Base-by-base conservation (phyloP, 2,329 filamentous ascomycete species). In the Aspergillus hiratsukae region DNA sequence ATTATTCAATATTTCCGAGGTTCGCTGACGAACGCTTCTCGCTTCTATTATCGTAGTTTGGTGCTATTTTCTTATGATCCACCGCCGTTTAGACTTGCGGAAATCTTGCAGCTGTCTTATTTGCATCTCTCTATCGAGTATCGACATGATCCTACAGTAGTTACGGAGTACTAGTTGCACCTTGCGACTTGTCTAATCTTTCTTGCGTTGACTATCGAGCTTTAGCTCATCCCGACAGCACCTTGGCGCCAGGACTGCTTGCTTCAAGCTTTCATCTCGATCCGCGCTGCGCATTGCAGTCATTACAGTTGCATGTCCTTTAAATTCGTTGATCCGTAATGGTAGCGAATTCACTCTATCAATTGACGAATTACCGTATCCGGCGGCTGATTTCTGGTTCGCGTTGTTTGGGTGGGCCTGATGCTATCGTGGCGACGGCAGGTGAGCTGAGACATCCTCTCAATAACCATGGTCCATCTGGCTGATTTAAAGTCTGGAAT, bases 91-190 rank as follows among this genome's bases (percentile, higher is more conserved):
- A 57, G 56, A 54, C 48, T 23, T 57, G 56, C 58, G 56, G 45
- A 40, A 60, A 63, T 63, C 61, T 61, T 61, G 61, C 61, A 63
- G 54, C 48, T 53, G 29, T 21, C 41, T 45, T n/a, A 40, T 46
- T 43, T 31, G 27, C 43, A 29, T 37, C 21, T 23, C n/a, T 11
- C 17, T 21, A 21, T 46, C n/a, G 17, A 43, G 23, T 28, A 21
- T 27, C 23, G 19, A 25, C 7, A 52, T 28, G 11, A 46, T 17
- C 25, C 27, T 52, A 43, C 40, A 37, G 31, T 37, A 37, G 14
- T 37, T 43, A 43, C 31, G 10, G 21, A 21, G 21, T 11, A 43
- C n/a, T 43, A 43, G n/a, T 19, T 21, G 3, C 40, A n/a, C 3
- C 17, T n/a, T 21, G 17, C 40, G 21, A 43, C 40, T 11, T 10